Conservation (phyloP, 2,329 filamentous ascomycete species). For the Stagonosporopsis chrysanthemi region DNA sequence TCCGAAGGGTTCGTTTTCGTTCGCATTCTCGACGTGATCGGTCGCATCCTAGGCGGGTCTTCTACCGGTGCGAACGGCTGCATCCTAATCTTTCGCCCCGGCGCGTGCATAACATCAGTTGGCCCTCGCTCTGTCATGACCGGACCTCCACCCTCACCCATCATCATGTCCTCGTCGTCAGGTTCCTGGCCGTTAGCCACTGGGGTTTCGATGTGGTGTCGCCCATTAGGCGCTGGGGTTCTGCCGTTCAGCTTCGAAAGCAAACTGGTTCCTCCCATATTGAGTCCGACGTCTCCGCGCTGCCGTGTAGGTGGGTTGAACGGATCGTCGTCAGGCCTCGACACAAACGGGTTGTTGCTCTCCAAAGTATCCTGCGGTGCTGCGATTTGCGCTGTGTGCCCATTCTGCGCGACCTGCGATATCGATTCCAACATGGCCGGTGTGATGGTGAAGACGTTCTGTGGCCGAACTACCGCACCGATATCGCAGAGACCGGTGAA, state of each 20-base stretch:
- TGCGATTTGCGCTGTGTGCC: constrained; percentile 22
- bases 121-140: constrained; percentile 36
- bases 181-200: constrained; percentile 51
- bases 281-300: constrained; percentile 45
- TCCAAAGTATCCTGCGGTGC: constrained; percentile 31
- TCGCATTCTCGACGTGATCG: constrained; percentile 51
- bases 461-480: constrained; percentile 77
- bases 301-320: constrained; percentile 51
- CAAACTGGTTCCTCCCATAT: constrained; percentile 47
- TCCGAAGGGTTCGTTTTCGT: constrained; percentile 51
- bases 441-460: constrained; percentile 84
- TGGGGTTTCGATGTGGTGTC: constrained; percentile 55
- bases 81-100: constrained; percentile 51
- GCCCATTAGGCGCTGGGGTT: constrained; percentile 35
- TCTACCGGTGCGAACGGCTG: constrained; percentile 46
- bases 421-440: constrained; percentile 66
- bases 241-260: constrained; percentile 56
- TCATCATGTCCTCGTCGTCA: constrained; percentile 55
- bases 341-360: constrained; percentile 40
- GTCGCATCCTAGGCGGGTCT: constrained; percentile 49
- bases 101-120: constrained; percentile 59
- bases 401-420: constrained; percentile 37
- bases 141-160: constrained; percentile 48
- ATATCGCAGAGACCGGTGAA: constrained; percentile 88
- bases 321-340: constrained; percentile 53